Base-by-base conservation (phyloP, 164 flowering plant species). In the Vitis labrusca region DNA sequence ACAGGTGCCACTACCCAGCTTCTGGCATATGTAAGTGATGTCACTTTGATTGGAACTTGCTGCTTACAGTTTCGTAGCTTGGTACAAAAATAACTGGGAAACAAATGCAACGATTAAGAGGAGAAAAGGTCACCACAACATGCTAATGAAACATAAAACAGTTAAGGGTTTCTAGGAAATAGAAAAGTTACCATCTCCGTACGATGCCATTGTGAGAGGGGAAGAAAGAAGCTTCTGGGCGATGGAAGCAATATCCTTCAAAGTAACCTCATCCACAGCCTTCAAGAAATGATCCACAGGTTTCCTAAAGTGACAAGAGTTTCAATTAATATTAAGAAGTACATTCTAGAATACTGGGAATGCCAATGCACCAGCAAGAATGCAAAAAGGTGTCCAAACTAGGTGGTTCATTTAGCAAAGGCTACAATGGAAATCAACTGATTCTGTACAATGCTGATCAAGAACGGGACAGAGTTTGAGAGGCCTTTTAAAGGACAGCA, bases 161-260 rank as follows among this genome's bases (percentile, higher is more conserved):
- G 68, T 10, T 69, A 16, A 23, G 1, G 8, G 29, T 13, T 50
- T 44, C 1, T 49, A 10, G 5, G 17, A 32, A 55, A 50, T 11
- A 16, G 19, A 52, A 11, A 30, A 58, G 60, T 68, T 89, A 93
- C 99, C 94, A 72, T 93, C 90, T 77, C 99, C 99, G 70, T 84
- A 82, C 48, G 97, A 85, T 50, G 94, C 98, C 97, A 93, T 88
- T 51, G 99, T 91, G 44, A 91, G 91, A 11, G 93, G 97, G 8
- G 93, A 86, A 32, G 90, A 81, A 10, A 91, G 2, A 53, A 95
- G 83, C 78, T 87, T 87, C 50, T 79, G 75, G 19, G 87, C 82
- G 30, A 82, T 61, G 12, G 81, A 55, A 61, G 88, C 17, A 61
- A 95, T 87, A 76, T 90, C 96, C 72, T 88, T 57, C 64, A 78